A percentile compares a stretch with the other conserved stretches of the same genome.
Conservation (phyloP, 495 filamentous ascomycete species). For the Zalerion maritima region DNA sequence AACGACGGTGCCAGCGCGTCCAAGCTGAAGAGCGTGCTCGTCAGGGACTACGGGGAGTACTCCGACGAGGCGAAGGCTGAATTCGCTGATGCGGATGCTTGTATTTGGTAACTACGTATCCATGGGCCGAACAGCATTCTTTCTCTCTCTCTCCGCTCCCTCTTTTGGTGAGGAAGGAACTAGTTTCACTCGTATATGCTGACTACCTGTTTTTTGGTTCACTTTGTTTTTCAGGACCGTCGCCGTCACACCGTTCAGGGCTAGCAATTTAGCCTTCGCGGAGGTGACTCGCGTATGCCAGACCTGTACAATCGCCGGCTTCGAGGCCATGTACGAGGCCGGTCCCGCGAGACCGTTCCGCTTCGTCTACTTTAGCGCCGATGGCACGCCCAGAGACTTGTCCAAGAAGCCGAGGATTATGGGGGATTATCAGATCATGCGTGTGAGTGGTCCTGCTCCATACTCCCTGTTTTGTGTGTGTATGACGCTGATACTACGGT, state of each 20-base stretch:
- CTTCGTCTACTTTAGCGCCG: conserved; percentile 35
- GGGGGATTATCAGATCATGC: conserved; percentile 28
- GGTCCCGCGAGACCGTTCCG: conserved; percentile 17
- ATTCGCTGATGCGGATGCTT: conserved; percentile 32
- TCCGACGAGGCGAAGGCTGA: conserved; percentile 23
- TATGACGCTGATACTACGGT: conserved; percentile 1
- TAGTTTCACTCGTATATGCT: not conserved
- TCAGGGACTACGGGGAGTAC: conserved; percentile 28
- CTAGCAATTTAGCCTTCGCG: conserved; percentile 17
- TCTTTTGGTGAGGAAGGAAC: no score
- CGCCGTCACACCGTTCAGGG: conserved; percentile 25
- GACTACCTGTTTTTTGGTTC: no score
- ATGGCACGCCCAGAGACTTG: conserved; percentile 22
- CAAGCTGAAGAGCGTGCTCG: conserved; percentile 26
- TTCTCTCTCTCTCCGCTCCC: not conserved
- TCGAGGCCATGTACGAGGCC: conserved; percentile 21
- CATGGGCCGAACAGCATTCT: not conserved
- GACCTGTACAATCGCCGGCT: conserved; percentile 24
- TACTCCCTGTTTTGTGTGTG: conserved; percentile 1
- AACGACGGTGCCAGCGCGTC: conserved; percentile 11
- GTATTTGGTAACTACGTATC: conserved; percentile 31
- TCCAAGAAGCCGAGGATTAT: conserved; percentile 18
- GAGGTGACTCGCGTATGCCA: conserved; percentile 29
- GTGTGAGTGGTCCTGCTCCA: conserved; percentile 11
- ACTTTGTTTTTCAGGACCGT: conserved; percentile 34